These are phyloP conservation scores for Beauveria pseudobassiana DNA, from an alignment of 2,329 filamentous ascomycete genomes.

Conservation along the genomic window DNA sequence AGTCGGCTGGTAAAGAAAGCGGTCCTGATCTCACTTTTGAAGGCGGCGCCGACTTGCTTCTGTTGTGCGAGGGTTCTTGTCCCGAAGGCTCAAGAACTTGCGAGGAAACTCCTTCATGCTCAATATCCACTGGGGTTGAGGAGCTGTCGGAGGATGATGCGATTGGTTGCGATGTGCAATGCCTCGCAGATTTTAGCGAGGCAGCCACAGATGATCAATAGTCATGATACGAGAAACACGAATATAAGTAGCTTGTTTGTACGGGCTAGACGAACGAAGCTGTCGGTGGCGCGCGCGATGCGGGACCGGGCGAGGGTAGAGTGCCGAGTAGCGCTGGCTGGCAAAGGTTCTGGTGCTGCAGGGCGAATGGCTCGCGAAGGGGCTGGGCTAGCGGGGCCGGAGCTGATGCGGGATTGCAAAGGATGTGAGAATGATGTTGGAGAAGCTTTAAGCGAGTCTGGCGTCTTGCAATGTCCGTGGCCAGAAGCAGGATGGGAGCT, in stretches of 20 bases:
- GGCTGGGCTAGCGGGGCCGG: background rate
- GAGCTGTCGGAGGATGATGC: background rate
- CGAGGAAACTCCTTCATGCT: conserved; percentile 51
- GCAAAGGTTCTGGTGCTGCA: background rate
- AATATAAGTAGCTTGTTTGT: background rate
- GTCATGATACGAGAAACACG: conserved; percentile 21
- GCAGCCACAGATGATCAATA: conserved; percentile 20
- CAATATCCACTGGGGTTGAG: conserved; percentile 11
- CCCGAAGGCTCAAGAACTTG: conserved; percentile 64
- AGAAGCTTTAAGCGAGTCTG: background rate
- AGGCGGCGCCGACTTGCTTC: conserved; percentile 49
- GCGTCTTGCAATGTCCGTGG: background rate
- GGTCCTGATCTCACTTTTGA: conserved; percentile 21
- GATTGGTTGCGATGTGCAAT: conserved; percentile 1
- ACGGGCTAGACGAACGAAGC: background rate
- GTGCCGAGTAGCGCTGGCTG: background rate
- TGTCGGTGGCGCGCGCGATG: background rate
- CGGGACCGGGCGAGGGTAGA: background rate
- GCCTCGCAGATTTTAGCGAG: conserved; percentile 26
- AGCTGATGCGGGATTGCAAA: background rate
- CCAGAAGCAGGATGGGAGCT: background rate
- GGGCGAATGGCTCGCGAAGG: background rate
- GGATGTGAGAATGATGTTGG: background rate
- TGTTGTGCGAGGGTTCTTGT: conserved; percentile 50
- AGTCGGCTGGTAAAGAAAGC: background rate